phyloP scores from a whole-genome alignment of 2,329 filamentous ascomycete species.

The Colletotrichum sp. region DNA sequence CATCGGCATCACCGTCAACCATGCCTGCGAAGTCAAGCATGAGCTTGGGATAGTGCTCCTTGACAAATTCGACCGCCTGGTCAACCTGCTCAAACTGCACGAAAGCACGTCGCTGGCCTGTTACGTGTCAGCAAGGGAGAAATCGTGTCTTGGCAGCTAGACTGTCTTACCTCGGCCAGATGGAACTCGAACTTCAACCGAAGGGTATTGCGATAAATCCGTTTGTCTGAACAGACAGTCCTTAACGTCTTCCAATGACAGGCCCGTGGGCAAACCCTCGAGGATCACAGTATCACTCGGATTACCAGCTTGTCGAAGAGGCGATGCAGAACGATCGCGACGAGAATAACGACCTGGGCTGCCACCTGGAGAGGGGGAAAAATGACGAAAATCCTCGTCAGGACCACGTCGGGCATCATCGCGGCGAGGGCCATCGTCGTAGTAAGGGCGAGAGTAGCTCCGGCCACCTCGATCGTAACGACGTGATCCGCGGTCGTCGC shows the following conservation, averaged over 20 bases:
- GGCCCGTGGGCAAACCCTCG: constrained; percentile 55
- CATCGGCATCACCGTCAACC: constrained; percentile 44
- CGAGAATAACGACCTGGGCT: constrained; percentile 19
- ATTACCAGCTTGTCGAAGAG: constrained; percentile 40
- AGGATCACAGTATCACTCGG: constrained; percentile 60
- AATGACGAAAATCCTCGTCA: constrained; percentile 22
- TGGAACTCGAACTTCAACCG: constrained; percentile 44
- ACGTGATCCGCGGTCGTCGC: constrained; percentile 33
- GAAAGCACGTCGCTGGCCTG: constrained; percentile 44
- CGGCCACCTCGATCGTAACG: constrained; percentile 21
- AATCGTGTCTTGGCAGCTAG: not conserved
- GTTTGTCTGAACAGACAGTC: constrained; percentile 38
- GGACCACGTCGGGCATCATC: constrained; percentile 16
- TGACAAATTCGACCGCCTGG: constrained; percentile 45
- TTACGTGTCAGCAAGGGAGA: not conserved
- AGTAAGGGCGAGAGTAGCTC: constrained; percentile 17
- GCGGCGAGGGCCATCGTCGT: constrained; percentile 20
- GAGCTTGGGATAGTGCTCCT: constrained; percentile 46
- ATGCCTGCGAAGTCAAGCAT: constrained; percentile 37
- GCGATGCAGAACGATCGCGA: constrained; percentile 26
- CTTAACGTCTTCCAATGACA: constrained; percentile 57
- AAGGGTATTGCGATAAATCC: constrained; percentile 38
- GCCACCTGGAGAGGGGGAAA: constrained; percentile 16
- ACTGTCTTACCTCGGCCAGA: constrained; percentile 21
- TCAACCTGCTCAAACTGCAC: constrained; percentile 45